These are phyloP conservation scores for Rhizomucor pusillus DNA, from an alignment of 371 early-diverging fungal species.

Conservation along the genomic window DNA sequence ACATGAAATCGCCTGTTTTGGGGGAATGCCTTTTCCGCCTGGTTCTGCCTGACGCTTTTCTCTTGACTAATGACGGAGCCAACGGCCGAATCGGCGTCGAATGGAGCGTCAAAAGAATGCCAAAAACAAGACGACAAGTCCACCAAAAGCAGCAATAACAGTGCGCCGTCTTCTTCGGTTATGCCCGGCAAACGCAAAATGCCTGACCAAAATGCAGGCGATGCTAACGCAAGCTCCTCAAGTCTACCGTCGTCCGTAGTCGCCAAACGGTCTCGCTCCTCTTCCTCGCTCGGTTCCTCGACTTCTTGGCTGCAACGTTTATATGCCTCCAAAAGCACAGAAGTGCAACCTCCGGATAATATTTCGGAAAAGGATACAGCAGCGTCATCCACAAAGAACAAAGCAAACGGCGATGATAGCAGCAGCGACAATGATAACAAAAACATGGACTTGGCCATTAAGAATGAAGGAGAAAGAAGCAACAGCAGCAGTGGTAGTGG, in stretches of 20 bases:
- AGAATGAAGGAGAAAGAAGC: background rate
- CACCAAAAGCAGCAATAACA: too few relatives aligned
- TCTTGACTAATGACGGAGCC: too few relatives aligned
- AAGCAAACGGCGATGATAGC: background rate
- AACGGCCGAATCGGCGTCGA: too few relatives aligned
- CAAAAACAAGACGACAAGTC: background rate
- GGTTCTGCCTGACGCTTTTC: too few relatives aligned
- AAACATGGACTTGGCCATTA: background rate
- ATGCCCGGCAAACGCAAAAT: background rate
- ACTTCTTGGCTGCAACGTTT: conserved; percentile 9
- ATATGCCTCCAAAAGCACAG: background rate
- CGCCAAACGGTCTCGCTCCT: conserved; percentile 11
- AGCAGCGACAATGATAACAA: too few relatives aligned
- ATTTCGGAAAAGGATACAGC: background rate
- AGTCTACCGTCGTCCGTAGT: conserved; percentile 1
- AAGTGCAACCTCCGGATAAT: background rate
- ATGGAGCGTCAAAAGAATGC: too few relatives aligned
- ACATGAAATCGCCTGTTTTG: too few relatives aligned
- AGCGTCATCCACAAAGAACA: background rate
- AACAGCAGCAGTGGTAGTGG: background rate
- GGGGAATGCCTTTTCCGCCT: too few relatives aligned
- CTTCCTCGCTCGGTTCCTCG: conserved; percentile 15
- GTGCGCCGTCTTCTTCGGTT: too few relatives aligned
- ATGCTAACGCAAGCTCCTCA: background rate
- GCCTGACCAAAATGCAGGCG: background rate